phyloP scores from a whole-genome alignment of 208 protist species.

The Dictyostelium gargantuum region DNA sequence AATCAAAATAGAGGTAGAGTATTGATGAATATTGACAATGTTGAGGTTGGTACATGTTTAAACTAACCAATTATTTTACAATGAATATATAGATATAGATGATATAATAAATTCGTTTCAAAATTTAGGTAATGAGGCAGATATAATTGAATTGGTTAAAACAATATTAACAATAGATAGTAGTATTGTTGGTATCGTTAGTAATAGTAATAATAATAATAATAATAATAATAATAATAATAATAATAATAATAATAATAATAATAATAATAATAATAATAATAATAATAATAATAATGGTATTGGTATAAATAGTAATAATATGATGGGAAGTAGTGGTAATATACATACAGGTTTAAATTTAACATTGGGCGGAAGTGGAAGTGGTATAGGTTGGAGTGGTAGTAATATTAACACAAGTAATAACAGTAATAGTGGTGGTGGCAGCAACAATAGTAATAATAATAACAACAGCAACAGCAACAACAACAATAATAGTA shows the following conservation, averaged over 20 bases:
- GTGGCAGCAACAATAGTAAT: not conserved
- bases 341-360: not conserved
- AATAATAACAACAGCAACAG: not conserved
- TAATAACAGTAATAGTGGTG: not conserved
- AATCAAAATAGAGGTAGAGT: not conserved
- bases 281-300: not conserved
- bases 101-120: conserved; percentile 56
- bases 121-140: conserved; percentile 3
- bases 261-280: not conserved
- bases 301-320: not conserved
- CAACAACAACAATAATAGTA: not conserved
- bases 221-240: not conserved
- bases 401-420: too few species aligned
- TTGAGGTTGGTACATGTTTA: too few species aligned
- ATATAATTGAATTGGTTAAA: not conserved
- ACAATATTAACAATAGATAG: not conserved
- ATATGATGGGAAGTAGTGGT: not conserved
- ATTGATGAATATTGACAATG: too few species aligned
- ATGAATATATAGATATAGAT: not conserved
- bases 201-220: not conserved
- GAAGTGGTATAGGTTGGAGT: not conserved
- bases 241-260: not conserved
- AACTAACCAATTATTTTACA: not conserved
- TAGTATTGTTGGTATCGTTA: not conserved
- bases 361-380: not conserved